Percentiles rank a stretch among this genome's conserved stretches.
Conservation (phyloP, 2,329 filamentous ascomycete species). For the Colletotrichum sp. region DNA sequence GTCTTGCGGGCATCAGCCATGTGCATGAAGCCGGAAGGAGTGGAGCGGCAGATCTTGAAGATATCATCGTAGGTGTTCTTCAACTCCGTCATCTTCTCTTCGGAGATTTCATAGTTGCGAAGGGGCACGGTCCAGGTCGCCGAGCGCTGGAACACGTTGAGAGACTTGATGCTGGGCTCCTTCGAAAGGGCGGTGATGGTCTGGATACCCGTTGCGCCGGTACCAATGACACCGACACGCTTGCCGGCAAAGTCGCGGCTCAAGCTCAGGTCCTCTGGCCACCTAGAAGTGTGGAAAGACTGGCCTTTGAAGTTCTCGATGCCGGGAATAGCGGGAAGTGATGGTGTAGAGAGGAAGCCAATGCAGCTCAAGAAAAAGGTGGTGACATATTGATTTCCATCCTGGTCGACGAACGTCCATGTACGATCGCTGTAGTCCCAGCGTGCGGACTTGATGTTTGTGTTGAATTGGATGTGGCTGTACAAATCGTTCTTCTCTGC, state of each 20-base stretch:
- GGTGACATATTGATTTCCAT: not conserved
- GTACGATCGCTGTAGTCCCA: not conserved
- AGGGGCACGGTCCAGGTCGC: conserved; percentile 41
- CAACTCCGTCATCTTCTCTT: conserved; percentile 45
- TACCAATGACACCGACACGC: conserved; percentile 33
- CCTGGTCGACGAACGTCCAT: not conserved
- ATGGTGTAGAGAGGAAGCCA: conserved; percentile 32
- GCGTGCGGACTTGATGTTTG: not conserved
- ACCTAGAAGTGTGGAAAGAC: conserved; percentile 22
- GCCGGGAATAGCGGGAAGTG: conserved; percentile 33
- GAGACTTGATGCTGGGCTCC: conserved; percentile 31
- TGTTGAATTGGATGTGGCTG: not conserved
- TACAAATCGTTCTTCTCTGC: not conserved
- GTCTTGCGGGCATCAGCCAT: conserved; percentile 33
- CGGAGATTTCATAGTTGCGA: conserved; percentile 36
- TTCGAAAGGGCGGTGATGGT: conserved; percentile 26
- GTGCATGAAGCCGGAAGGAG: conserved; percentile 32
- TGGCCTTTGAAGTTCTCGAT: conserved; percentile 22
- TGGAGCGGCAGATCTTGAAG: conserved; percentile 29
- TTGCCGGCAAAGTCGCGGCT: conserved; percentile 23
- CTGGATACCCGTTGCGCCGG: conserved; percentile 36
- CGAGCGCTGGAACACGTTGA: conserved; percentile 33
- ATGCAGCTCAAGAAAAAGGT: not conserved
- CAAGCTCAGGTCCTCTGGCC: conserved; percentile 16
- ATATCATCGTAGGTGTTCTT: conserved; percentile 30